Evolutionary conservation across 805 yeast species (phyloP), one percentile per base, ranked within the genome.

Genomic region (Starmerella powellii): DNA sequence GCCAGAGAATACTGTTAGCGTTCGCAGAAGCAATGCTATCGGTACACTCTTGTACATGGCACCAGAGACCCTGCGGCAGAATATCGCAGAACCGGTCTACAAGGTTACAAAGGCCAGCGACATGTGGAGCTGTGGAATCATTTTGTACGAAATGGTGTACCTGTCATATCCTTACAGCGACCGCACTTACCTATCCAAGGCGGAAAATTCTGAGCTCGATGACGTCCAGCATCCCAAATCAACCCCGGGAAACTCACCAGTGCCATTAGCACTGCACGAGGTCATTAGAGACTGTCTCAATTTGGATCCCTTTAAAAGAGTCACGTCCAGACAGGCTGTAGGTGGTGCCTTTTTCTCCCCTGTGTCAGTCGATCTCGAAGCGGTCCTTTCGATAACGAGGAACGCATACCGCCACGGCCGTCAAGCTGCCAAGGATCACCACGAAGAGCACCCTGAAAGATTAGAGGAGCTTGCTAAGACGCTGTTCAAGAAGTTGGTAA

Each of bases 41-140:
- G 98, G 98, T 4, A 88, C 98, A 0, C 95, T 95, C 2, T 85
- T 82, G 58, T 91, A 88, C 59, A 91, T 88, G 97, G 95, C 98
- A 0, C 98, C 98, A 0, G 98, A 88, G 60, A 83, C 96, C 0
- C 63, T 88, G 45, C 3, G 16, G 32, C 24, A 16, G 20, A n/a
- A 31, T 6, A 33, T 28, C 15, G 42, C 28, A 6, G 42, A 41
- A 42, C 63, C 29, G 64, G 79, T 42, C 37, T 57, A 56, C 88
- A 82, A 75, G 59, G 94, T 87, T 10, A 96, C 97, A 1, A 80
- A 78, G 54, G 95, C 97, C 0, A 81, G 96, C 2, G 98, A 91
- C 63, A 78, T 91, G 13, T 91, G 98, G 98, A 86, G 97, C 17
- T 82, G 95, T 62, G 98, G 98, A 0, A 86, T 97, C 59, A 88